Evolutionary conservation across 1,284 basidiomycete genomes (phyloP).

Genomic region (Takashimella tepidaria): DNA sequence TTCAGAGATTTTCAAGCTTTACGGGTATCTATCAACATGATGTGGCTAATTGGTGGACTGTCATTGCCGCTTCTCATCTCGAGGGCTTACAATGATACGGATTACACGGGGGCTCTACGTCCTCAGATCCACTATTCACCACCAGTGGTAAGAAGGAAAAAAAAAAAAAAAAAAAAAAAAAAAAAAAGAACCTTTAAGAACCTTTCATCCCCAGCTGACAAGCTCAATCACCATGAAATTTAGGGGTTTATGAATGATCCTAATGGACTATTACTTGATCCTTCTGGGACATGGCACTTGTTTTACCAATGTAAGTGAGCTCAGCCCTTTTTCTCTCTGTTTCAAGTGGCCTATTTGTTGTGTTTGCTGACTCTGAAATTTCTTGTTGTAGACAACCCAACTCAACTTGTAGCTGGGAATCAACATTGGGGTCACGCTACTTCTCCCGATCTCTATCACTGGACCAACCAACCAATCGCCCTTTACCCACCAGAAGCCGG

Average conservation of each 20-base stretch:
- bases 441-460: slow-evolving; percentile 47
- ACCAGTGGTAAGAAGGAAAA: slow-evolving; percentile 20
- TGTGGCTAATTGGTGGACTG: neutral
- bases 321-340: neutral
- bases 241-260: slow-evolving; percentile 50
- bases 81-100: slow-evolving; percentile 1
- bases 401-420: slow-evolving; percentile 44
- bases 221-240: neutral
- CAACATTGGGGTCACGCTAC: slow-evolving; percentile 52
- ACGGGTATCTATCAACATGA: neutral
- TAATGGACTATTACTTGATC: slow-evolving; percentile 46
- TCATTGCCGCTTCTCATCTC: neutral
- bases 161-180: neutral
- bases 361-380: neutral
- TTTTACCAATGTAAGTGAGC: slow-evolving; percentile 48
- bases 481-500: slow-evolving; percentile 33
- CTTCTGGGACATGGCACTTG: slow-evolving; percentile 48
- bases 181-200: neutral
- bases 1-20: no score
- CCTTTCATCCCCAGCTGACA: neutral
- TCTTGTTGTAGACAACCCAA: slow-evolving; percentile 41
- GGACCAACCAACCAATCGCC: slow-evolving; percentile 48
- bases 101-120: slow-evolving; percentile 25
- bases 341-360: neutral
- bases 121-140: slow-evolving; percentile 34